Conservation (phyloP, 441 rosid genomes). For the Syzygium malaccense region DNA sequence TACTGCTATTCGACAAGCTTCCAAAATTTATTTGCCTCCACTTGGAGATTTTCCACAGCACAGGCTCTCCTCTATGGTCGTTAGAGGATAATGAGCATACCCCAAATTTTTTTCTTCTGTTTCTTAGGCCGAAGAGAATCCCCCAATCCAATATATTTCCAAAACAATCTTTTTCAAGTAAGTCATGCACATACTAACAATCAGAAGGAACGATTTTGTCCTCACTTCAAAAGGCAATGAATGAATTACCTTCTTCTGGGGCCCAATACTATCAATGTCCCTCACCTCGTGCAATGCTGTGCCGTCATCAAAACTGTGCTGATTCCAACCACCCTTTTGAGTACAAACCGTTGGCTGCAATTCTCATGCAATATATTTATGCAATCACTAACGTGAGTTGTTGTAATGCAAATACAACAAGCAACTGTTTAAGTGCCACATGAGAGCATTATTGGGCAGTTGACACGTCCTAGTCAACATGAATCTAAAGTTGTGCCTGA, state of each 20-base stretch:
- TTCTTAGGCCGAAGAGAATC: background rate
- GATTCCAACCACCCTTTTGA: background rate
- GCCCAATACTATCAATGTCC: background rate
- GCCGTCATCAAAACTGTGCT: background rate
- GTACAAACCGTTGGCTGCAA: background rate
- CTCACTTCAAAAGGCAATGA: background rate
- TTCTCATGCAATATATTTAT: background rate
- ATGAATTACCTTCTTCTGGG: background rate
- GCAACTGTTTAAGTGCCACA: background rate
- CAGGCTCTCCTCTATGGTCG: background rate
- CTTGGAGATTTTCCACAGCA: background rate
- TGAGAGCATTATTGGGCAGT: slow-evolving; percentile 3
- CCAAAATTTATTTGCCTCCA: background rate
- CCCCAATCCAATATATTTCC: background rate
- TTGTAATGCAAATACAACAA: background rate
- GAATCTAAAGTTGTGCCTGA: background rate
- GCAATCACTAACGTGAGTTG: background rate
- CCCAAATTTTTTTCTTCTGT: background rate
- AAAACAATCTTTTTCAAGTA: background rate
- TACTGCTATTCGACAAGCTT: background rate
- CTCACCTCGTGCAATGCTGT: background rate
- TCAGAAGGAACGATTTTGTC: background rate
- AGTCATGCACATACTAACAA: background rate
- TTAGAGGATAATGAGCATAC: background rate
- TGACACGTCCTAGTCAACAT: slow-evolving; percentile 11